A percentile compares a stretch with the other conserved stretches of the same genome.
phyloP scores from a whole-genome alignment of 176 grass and related monocot species.

The Pharus latifolius region DNA sequence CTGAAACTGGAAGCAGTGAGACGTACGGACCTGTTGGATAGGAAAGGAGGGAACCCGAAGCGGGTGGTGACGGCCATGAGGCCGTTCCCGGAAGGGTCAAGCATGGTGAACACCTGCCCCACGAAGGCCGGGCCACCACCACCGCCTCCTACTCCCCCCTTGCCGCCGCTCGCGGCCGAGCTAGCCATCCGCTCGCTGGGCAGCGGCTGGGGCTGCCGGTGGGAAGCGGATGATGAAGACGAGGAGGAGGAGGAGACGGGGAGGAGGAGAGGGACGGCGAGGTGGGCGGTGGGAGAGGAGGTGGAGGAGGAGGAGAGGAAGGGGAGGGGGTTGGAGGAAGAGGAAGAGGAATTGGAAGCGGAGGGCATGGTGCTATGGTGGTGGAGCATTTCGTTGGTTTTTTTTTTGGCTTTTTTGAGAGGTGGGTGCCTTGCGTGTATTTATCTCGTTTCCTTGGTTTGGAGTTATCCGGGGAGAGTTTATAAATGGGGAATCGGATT shows the following conservation, averaged over 20 bases:
- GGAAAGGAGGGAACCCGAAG: slow-evolving; percentile 70
- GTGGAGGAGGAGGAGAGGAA: neutral
- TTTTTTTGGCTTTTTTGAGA: slow-evolving; percentile 9
- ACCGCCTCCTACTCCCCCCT: neutral
- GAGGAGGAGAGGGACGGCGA: neutral
- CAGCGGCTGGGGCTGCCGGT: neutral
- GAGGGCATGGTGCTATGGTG: neutral
- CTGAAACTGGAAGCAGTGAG: too few species aligned
- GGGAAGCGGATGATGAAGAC: neutral
- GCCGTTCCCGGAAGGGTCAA: slow-evolving; percentile 91
- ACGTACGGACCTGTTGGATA: slow-evolving; percentile 45
- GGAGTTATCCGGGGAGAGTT: too few species aligned
- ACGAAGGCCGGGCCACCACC: slow-evolving; percentile 66
- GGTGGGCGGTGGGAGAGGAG: neutral
- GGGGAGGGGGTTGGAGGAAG: neutral
- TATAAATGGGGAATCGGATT: too few species aligned
- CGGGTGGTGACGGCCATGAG: slow-evolving; percentile 85
- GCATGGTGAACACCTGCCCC: slow-evolving; percentile 90
- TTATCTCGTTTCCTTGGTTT: too few species aligned
- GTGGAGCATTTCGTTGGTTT: neutral
- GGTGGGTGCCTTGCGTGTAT: slow-evolving; percentile 4
- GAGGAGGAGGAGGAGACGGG: neutral
- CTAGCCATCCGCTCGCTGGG: slow-evolving; percentile 2
- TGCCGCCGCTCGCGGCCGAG: neutral
- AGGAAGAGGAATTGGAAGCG: neutral